Conservation (phyloP, 2,329 filamentous ascomycete species). For the Aureobasidium zeae region DNA sequence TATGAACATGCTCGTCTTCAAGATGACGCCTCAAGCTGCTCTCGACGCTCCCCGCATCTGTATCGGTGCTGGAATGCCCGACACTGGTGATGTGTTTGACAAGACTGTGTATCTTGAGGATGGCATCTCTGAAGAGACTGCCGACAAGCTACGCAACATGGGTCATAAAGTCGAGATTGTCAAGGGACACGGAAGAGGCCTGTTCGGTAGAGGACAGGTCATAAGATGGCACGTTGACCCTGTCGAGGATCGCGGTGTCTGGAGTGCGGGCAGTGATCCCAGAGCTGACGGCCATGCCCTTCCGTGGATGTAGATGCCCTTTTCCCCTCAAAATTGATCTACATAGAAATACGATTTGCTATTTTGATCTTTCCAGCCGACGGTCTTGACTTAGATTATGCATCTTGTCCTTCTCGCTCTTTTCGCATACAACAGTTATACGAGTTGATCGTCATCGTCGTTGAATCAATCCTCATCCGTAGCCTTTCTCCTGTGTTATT, state of each 20-base stretch:
- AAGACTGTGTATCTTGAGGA: slow-evolving; percentile 71
- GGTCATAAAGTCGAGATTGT: slow-evolving; percentile 68
- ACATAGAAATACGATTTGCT: too few relatives aligned
- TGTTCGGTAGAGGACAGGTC: slow-evolving; percentile 82
- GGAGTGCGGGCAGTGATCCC: slow-evolving; percentile 81
- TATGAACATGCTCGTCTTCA: slow-evolving; percentile 77
- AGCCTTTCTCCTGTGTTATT: too few relatives aligned
- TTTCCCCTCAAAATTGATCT: too few relatives aligned
- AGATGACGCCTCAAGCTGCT: slow-evolving; percentile 73
- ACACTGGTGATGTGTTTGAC: slow-evolving; percentile 48
- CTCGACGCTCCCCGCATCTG: slow-evolving; percentile 88
- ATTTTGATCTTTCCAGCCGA: too few relatives aligned
- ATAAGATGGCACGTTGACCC: slow-evolving; percentile 65
- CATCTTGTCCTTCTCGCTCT: too few relatives aligned
- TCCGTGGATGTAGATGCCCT: slow-evolving; percentile 28
- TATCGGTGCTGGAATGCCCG: slow-evolving; percentile 64
- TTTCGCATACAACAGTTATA: too few relatives aligned
- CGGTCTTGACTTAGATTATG: too few relatives aligned
- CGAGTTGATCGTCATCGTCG: too few relatives aligned
- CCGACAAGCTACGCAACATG: slow-evolving; percentile 56
- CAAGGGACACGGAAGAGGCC: slow-evolving; percentile 51
- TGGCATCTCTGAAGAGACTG: slow-evolving; percentile 60
- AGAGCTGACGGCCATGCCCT: slow-evolving; percentile 72
- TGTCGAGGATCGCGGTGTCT: slow-evolving; percentile 58
- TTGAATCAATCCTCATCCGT: too few relatives aligned